Conservation (phyloP, 805 yeast species). For the Cyberlindnera amylophila region DNA sequence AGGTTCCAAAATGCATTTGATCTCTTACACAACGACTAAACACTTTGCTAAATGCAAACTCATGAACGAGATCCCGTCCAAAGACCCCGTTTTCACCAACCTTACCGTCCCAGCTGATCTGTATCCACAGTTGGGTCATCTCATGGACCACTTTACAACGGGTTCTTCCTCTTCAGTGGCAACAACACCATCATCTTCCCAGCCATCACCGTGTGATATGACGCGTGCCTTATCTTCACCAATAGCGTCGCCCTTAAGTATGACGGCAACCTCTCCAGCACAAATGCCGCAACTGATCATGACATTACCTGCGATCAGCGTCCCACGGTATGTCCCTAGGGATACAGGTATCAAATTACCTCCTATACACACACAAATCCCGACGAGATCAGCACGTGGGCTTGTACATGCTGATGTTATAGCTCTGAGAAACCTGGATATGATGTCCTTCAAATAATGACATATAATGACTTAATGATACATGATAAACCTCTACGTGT, state of each 20-base stretch:
- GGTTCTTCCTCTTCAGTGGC: no score
- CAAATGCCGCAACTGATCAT: neutral
- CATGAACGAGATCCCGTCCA: conserved; percentile 37
- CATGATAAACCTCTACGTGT: neutral
- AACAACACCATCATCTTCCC: neutral
- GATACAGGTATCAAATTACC: neutral
- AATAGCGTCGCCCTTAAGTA: no score
- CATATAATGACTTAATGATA: neutral
- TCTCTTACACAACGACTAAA: conserved; percentile 45
- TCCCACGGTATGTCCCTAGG: neutral
- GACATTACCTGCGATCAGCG: neutral
- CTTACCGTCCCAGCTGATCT: conserved; percentile 33
- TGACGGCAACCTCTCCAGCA: neutral
- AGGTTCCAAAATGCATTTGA: conserved; percentile 55
- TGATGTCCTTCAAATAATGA: conserved; percentile 12
- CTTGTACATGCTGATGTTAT: conserved; percentile 6
- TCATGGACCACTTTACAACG: no score
- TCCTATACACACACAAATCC: neutral
- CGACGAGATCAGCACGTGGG: neutral
- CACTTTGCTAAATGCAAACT: conserved; percentile 28
- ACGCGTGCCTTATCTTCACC: no score
- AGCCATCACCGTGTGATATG: neutral
- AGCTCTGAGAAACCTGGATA: conserved; percentile 14
- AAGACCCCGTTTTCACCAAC: conserved; percentile 33
- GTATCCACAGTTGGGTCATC: conserved; percentile 28